Base-by-base conservation (phyloP, 805 yeast species). In the Cyberlindnera sargentensis region DNA sequence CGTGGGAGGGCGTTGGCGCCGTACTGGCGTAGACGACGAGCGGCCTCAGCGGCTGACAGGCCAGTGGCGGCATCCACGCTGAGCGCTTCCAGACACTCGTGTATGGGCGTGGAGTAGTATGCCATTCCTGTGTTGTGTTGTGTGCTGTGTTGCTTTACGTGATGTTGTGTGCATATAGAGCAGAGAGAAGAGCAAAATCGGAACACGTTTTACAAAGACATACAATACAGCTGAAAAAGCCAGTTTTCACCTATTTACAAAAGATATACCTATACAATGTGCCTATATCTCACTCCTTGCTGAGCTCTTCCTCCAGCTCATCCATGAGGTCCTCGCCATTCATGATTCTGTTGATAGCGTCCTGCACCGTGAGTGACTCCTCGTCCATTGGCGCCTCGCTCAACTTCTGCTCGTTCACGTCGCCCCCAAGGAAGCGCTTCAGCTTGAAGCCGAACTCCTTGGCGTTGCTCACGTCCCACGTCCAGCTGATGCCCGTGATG, bases 401-500 rank as follows among this genome's bases (percentile, higher is more conserved):
- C 52, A 64, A 44, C 27, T 67, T 69, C 43, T 65, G 63, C 46
- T 78, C 77, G 28, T 75, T 76, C 41, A 76, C 76, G 40, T 76
- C 78, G 8, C 93, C 95, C 34, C 95, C 93, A 53, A 84, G 63
- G 41, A 67, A 56, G 8, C 68, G 61, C 61, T 80, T 82, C 79
- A 85, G 76, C 56, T 73, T 73, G 66, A 69, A 68, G 3, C 90
- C 82, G 60, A 88, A 85, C 58, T 88, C 96, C 44, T 71, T 68
- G 38, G 82, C 68, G 28, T 67, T 70, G 6, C 85, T 75, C 8
- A 88, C 82, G 56, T 88, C 95, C 63, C 74, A 71, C 34, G 80
- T 69, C 96, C 96, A 89, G 55, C 87, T 80, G 3, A 79, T 70
- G 2, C 95, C 95, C 34, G 85, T 75, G 2, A 80, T 67, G 4